Percentiles rank a stretch among this genome's conserved stretches.
Conservation (phyloP, 306 rosid genomes). For the Canavalia ensiformis region DNA sequence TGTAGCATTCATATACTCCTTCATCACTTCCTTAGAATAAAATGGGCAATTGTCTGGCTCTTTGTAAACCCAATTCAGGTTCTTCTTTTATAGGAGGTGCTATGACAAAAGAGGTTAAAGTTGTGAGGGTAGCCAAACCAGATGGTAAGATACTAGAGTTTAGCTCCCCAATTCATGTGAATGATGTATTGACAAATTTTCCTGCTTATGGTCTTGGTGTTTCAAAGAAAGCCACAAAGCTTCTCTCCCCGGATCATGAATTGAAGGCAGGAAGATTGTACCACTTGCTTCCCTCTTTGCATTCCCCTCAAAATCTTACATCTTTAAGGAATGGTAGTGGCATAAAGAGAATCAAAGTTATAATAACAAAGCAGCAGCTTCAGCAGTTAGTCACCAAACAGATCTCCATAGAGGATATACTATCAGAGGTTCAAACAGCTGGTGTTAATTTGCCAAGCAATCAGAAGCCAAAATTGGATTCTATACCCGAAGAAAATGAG, state of each 20-base stretch:
- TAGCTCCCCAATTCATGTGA: constrained; percentile 56
- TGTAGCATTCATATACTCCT: constrained; percentile 27
- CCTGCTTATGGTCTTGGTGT: constrained; percentile 49
- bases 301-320: constrained; percentile 27
- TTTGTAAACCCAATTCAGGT: too few relatives aligned
- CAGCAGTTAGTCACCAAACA: constrained; percentile 64
- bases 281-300: constrained; percentile 56
- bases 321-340: constrained; percentile 9
- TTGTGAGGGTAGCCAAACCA: constrained; percentile 59
- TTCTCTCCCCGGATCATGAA: constrained; percentile 59
- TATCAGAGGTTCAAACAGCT: constrained; percentile 48
- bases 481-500: constrained; percentile 74
- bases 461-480: constrained; percentile 64
- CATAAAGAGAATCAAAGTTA: constrained; percentile 67
- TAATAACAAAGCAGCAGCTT: constrained; percentile 74
- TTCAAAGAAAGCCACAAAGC: constrained; percentile 56
- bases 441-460: constrained; percentile 19
- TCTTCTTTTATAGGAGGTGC: background rate
- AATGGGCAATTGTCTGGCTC: too few relatives aligned
- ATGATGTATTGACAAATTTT: constrained; percentile 60
- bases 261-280: constrained; percentile 67
- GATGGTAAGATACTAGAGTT: constrained; percentile 70
- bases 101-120: constrained; percentile 39
- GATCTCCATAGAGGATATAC: constrained; percentile 60
- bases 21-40: background rate